A percentile compares a stretch with the other conserved stretches of the same genome.
Evolutionary conservation across 2,329 filamentous ascomycete species (phyloP).

Genomic region (Diaporthe citrichinensis): DNA sequence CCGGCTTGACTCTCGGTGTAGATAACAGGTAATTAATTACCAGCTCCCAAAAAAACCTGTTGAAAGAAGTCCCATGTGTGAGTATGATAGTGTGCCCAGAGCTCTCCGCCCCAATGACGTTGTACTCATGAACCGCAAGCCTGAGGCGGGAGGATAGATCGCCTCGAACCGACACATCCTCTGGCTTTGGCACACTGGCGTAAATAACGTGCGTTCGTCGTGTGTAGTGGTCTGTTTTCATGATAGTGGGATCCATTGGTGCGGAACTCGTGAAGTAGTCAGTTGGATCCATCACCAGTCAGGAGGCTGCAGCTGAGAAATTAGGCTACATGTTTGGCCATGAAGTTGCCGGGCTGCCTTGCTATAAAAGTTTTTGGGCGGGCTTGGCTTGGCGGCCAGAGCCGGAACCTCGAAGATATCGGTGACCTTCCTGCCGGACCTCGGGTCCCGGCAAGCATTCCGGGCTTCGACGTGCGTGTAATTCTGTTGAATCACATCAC

Average conservation of each 20-base stretch:
- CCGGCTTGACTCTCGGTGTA: background rate
- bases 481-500: background rate
- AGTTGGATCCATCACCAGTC: background rate
- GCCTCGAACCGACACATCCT: constrained; percentile 4
- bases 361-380: background rate
- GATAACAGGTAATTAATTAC: constrained; percentile 21
- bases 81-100: constrained; percentile 28
- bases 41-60: constrained; percentile 36
- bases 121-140: constrained; percentile 36
- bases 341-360: background rate
- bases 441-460: background rate
- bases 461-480: background rate
- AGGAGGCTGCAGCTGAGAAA: background rate
- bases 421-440: background rate
- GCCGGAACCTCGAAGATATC: background rate
- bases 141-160: background rate
- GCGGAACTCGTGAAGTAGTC: background rate
- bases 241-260: background rate
- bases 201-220: constrained; percentile 13
- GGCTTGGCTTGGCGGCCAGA: background rate
- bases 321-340: background rate
- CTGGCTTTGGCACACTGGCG: constrained; percentile 19
- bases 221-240: background rate
- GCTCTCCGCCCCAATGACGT: background rate
- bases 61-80: constrained; percentile 39